phyloP scores from a whole-genome alignment of 1,284 basidiomycete species.

The Heterobasidion annosum region DNA sequence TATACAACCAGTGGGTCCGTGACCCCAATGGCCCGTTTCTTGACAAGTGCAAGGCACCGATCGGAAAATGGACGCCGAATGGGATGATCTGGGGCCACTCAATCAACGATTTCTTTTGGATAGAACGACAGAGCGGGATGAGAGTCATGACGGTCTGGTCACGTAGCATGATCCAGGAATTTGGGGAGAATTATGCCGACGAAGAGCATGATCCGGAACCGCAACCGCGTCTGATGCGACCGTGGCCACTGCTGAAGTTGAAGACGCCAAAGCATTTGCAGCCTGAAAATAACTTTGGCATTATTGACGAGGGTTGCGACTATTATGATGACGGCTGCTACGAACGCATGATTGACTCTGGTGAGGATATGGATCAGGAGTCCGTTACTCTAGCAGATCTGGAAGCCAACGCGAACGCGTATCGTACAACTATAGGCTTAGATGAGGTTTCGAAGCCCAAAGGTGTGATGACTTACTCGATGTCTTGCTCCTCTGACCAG shows the following conservation, averaged over 20 bases:
- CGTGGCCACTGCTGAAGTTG: slow-evolving; percentile 16
- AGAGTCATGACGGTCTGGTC: slow-evolving; percentile 20
- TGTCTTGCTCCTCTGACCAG: no score
- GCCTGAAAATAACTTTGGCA: background rate
- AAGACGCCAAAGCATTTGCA: slow-evolving; percentile 4
- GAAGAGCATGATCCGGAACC: slow-evolving; percentile 12
- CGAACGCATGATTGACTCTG: background rate
- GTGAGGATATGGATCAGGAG: background rate
- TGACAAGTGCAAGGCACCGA: slow-evolving; percentile 14
- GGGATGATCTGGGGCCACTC: slow-evolving; percentile 24
- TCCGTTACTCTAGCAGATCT: background rate
- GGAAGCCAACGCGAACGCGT: background rate
- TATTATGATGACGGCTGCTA: slow-evolving; percentile 5
- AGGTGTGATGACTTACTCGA: no score
- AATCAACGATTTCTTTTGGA: slow-evolving; percentile 20
- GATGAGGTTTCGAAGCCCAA: background rate
- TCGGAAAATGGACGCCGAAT: slow-evolving; percentile 19
- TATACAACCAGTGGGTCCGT: slow-evolving; percentile 13
- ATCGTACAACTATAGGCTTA: background rate
- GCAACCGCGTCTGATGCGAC: slow-evolving; percentile 11
- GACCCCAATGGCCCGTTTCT: slow-evolving; percentile 17
- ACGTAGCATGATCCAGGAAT: slow-evolving; percentile 24
- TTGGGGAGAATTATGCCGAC: slow-evolving; percentile 16
- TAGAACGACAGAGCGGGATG: slow-evolving; percentile 17
- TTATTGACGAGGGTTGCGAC: slow-evolving; percentile 1